phyloP scores from a whole-genome alignment of 2,329 filamentous ascomycete genomes.

The Botrytis porri region DNA sequence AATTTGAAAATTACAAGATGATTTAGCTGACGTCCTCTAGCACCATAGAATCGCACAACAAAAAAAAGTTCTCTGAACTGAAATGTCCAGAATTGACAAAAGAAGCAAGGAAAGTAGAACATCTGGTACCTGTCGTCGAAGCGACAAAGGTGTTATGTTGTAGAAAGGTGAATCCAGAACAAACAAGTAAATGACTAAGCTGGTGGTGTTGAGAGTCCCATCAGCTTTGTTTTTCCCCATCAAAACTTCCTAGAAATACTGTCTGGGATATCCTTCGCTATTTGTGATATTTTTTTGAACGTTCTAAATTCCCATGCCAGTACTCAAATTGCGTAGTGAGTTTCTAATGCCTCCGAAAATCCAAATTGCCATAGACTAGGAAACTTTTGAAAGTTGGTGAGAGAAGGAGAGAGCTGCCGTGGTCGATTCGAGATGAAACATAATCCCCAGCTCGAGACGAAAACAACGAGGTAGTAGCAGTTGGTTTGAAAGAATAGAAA shows the following conservation, averaged over 20 bases:
- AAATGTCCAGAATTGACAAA: not conserved
- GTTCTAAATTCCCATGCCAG: not conserved
- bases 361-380: not conserved
- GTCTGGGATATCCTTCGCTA: not conserved
- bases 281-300: not conserved
- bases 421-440: not conserved
- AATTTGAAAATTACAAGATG: not conserved
- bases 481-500: not conserved
- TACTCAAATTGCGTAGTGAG: not conserved
- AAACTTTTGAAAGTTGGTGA: not conserved
- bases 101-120: not conserved
- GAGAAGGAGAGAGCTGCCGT: not conserved
- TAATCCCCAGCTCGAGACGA: rapidly evolving
- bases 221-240: not conserved
- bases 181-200: not conserved
- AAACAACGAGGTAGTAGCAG: not conserved
- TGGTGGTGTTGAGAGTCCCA: not conserved
- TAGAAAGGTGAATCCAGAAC: not conserved
- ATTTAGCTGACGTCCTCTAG: too few species aligned
- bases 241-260: too few species aligned
- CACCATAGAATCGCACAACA: not conserved
- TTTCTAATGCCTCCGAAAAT: not conserved
- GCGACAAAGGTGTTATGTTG: not conserved
- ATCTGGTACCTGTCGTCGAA: not conserved
- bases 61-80: not conserved